A percentile compares a stretch with the other conserved stretches of the same genome.
These are phyloP conservation scores for Xylaria bambusicola DNA, from an alignment of 495 filamentous ascomycete species.

Conservation along the genomic window DNA sequence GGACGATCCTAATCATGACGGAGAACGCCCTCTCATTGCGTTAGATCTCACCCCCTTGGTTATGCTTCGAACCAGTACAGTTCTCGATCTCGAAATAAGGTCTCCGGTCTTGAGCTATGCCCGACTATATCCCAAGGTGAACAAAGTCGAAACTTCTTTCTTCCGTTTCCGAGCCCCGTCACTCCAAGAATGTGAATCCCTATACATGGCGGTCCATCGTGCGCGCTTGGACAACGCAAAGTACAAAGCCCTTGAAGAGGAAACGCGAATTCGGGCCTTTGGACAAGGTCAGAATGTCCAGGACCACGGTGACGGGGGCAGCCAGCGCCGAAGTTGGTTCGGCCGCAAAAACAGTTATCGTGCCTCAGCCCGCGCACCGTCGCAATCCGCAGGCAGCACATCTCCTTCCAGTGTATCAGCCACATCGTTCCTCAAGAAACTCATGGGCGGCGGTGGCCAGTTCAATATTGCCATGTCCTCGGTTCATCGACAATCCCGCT, in stretches of 20 bases:
- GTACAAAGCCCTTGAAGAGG: slow-evolving; percentile 76
- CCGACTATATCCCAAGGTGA: slow-evolving; percentile 68
- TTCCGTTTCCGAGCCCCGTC: slow-evolving; percentile 76
- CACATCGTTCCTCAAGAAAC: slow-evolving; percentile 66
- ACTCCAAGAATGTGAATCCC: slow-evolving; percentile 71
- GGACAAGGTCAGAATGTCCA: slow-evolving; percentile 41
- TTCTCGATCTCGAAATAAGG: slow-evolving; percentile 89
- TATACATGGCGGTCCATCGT: slow-evolving; percentile 82
- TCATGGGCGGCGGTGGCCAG: slow-evolving; percentile 52
- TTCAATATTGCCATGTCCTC: slow-evolving; percentile 72
- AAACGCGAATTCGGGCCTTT: slow-evolving; percentile 53
- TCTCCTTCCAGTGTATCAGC: slow-evolving; percentile 69
- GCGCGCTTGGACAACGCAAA: slow-evolving; percentile 84
- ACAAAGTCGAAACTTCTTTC: slow-evolving; percentile 67
- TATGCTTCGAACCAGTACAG: slow-evolving; percentile 82
- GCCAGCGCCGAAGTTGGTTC: slow-evolving; percentile 52
- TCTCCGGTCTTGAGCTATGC: slow-evolving; percentile 62
- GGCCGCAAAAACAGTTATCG: slow-evolving; percentile 62
- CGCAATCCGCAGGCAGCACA: slow-evolving; percentile 42
- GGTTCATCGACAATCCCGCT: slow-evolving; percentile 48
- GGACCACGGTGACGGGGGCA: slow-evolving; percentile 41
- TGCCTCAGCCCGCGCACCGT: slow-evolving; percentile 54
- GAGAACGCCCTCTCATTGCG: slow-evolving; percentile 65
- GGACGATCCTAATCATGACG: slow-evolving; percentile 25
- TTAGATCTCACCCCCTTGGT: slow-evolving; percentile 87